Evolutionary conservation across 192 early-diverging fungal species (phyloP).

Genomic region (Rhizoclosmatium globosum): DNA sequence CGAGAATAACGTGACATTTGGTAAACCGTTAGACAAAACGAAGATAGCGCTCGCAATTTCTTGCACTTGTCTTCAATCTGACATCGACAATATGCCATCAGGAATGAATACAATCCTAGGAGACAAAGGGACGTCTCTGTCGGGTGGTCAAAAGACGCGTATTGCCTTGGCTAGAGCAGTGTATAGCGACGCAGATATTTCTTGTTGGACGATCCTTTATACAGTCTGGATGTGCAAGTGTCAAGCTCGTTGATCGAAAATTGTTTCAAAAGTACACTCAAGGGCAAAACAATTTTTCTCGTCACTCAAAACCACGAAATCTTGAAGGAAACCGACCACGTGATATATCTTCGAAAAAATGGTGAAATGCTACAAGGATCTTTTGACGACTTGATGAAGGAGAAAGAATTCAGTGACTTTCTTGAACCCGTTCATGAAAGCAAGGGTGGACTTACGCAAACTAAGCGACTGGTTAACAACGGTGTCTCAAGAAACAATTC

Average conservation of each 20-base stretch:
- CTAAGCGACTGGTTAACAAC: background rate
- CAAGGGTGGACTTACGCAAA: background rate
- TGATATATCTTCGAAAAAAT: slow-evolving; percentile 8
- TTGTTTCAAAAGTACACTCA: slow-evolving; percentile 67
- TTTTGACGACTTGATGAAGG: slow-evolving; percentile 4
- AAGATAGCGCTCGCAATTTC: slow-evolving; percentile 48
- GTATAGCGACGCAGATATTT: slow-evolving; percentile 50
- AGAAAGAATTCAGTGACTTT: background rate
- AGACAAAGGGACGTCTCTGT: slow-evolving; percentile 87
- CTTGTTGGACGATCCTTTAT: slow-evolving; percentile 57
- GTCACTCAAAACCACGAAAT: slow-evolving; percentile 32
- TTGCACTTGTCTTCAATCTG: slow-evolving; percentile 44
- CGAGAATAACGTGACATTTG: slow-evolving; percentile 59
- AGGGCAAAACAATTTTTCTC: slow-evolving; percentile 60
- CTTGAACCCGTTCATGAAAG: background rate
- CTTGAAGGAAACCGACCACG: slow-evolving; percentile 15
- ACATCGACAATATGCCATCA: slow-evolving; percentile 41
- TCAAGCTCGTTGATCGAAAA: slow-evolving; percentile 67
- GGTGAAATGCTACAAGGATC: slow-evolving; percentile 22
- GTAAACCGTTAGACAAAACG: slow-evolving; percentile 34
- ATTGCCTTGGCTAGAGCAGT: slow-evolving; percentile 48
- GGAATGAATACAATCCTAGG: slow-evolving; percentile 64
- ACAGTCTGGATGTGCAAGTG: slow-evolving; percentile 56
- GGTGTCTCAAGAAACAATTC: background rate
- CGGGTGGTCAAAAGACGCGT: slow-evolving; percentile 90